phyloP scores from a whole-genome alignment of 2,329 filamentous ascomycete species.

The Diaporthe sp. region DNA sequence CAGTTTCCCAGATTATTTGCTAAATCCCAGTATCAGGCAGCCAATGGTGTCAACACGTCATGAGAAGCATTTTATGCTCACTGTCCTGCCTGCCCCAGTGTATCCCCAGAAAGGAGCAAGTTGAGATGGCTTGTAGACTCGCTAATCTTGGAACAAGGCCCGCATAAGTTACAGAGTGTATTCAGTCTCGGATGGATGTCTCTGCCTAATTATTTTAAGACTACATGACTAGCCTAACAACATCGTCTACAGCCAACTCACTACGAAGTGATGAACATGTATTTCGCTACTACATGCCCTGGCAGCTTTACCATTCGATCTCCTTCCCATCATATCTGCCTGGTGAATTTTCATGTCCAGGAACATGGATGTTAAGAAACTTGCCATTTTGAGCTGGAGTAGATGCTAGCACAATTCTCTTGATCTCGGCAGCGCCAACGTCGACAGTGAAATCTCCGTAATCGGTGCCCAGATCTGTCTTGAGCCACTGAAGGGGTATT shows the following conservation, averaged over 20 bases:
- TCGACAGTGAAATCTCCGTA: conserved; percentile 3
- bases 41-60: too few relatives aligned
- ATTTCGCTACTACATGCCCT: neutral
- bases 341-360: neutral
- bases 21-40: too few relatives aligned
- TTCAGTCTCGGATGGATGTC: neutral
- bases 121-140: too few relatives aligned
- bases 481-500: neutral
- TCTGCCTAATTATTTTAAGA: neutral
- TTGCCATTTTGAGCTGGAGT: neutral
- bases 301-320: neutral
- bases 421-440: neutral
- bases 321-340: conserved; percentile 2
- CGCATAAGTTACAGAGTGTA: too few relatives aligned
- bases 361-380: conserved; percentile 1
- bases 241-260: neutral
- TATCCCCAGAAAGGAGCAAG: too few relatives aligned
- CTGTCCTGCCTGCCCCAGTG: too few relatives aligned
- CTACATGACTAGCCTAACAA: neutral
- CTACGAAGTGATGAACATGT: neutral
- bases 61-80: too few relatives aligned
- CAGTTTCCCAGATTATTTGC: too few relatives aligned
- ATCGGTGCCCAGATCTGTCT: conserved; percentile 7
- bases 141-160: too few relatives aligned
- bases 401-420: neutral